Conservation (phyloP, 768 basidiomycete species). For the Lentinula aciculospora region DNA sequence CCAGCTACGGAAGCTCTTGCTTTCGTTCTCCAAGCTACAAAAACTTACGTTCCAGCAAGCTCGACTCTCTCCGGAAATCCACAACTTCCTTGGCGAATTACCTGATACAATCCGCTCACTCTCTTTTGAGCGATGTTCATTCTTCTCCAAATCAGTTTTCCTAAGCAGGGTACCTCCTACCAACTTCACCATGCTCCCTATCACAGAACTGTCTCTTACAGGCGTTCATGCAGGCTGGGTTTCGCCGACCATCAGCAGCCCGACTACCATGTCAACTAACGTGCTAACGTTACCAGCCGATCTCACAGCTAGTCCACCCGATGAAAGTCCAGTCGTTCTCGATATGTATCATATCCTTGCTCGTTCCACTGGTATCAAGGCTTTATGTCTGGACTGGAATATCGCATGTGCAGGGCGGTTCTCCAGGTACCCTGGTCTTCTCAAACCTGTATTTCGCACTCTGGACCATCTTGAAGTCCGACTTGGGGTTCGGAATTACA, state of each 20-base stretch:
- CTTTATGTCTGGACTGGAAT: slow-evolving; percentile 39
- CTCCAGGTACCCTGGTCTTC: slow-evolving; percentile 12
- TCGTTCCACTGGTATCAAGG: slow-evolving; percentile 23
- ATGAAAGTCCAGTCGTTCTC: slow-evolving; percentile 14
- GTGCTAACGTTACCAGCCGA: not conserved
- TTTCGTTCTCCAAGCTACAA: not conserved
- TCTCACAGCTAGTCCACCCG: not conserved
- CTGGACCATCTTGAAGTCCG: slow-evolving; percentile 13
- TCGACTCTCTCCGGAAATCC: not conserved
- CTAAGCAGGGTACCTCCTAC: not conserved
- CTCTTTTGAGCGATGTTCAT: not conserved
- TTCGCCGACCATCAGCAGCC: slow-evolving; percentile 1
- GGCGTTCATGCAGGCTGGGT: slow-evolving; percentile 26
- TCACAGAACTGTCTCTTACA: slow-evolving; percentile 34
- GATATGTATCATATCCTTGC: not conserved
- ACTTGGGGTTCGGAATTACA: not conserved
- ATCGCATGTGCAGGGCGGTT: slow-evolving; percentile 28
- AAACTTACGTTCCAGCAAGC: not conserved
- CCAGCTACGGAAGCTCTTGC: not conserved
- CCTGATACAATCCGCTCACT: not conserved
- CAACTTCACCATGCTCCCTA: slow-evolving; percentile 28
- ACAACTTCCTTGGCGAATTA: not conserved
- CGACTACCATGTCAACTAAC: not conserved
- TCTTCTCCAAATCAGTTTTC: not conserved
- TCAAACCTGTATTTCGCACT: slow-evolving; percentile 13